phyloP scores from a whole-genome alignment of 371 early-diverging fungal species.

The Actinomucor elegans region DNA sequence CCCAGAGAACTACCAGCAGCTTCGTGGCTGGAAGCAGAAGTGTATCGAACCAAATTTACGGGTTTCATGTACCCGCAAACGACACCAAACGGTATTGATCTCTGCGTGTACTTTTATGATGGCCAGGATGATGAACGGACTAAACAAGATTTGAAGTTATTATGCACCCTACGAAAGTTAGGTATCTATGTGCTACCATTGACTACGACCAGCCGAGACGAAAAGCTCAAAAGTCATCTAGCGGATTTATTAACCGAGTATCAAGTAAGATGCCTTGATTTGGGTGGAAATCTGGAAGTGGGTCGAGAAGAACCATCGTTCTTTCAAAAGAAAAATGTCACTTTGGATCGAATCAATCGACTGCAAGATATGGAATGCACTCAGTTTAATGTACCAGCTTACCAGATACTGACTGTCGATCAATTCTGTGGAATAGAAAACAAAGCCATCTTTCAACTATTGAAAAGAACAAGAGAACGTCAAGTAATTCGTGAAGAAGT shows the following conservation, averaged over 20 bases:
- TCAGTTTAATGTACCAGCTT: conserved; percentile 28
- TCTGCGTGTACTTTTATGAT: conserved; percentile 47
- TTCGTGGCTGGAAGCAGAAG: conserved; percentile 2
- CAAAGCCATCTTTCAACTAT: conserved; percentile 26
- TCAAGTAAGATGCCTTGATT: conserved; percentile 21
- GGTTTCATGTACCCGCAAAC: conserved; percentile 37
- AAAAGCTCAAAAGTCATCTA: conserved; percentile 9
- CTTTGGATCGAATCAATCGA: conserved; percentile 1
- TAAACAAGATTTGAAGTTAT: conserved; percentile 25
- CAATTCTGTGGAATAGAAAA: conserved; percentile 39
- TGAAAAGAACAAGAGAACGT: conserved; percentile 33
- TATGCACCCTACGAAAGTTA: conserved; percentile 28
- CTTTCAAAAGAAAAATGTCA: neutral
- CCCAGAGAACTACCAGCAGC: conserved; percentile 15
- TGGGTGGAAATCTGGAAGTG: conserved; percentile 12
- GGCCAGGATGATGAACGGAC: conserved; percentile 16
- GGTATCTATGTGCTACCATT: conserved; percentile 37
- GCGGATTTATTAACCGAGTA: conserved; percentile 15
- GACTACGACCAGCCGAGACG: neutral
- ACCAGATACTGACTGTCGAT: conserved; percentile 39
- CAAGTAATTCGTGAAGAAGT: conserved; percentile 16
- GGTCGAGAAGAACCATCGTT: conserved; percentile 16
- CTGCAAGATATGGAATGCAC: conserved; percentile 29
- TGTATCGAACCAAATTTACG: conserved; percentile 2
- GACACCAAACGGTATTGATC: conserved; percentile 46